Evolutionary conservation across 345 rosid genomes (phyloP).

Genomic region (Gossypium ekmanianum): DNA sequence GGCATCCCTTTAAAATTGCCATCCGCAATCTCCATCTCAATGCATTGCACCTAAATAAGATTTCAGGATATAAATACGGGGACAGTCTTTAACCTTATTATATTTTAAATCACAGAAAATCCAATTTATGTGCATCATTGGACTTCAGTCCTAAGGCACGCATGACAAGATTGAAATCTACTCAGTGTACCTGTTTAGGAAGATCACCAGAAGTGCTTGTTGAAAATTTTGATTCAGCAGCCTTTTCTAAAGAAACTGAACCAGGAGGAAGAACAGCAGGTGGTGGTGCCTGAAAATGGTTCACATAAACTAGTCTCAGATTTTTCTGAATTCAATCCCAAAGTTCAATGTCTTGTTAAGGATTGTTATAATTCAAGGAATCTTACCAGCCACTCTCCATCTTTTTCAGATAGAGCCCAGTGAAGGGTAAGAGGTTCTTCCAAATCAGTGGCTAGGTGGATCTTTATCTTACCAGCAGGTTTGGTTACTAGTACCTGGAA

Average conservation of each 20-base stretch:
- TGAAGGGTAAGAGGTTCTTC: constrained; percentile 72
- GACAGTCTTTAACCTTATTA: not conserved
- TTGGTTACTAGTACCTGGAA: constrained; percentile 73
- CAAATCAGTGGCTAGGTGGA: constrained; percentile 65
- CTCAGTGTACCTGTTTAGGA: constrained; percentile 56
- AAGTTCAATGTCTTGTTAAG: constrained; percentile 6
- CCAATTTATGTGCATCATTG: not conserved
- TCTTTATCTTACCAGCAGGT: constrained; percentile 55
- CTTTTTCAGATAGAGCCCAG: constrained; percentile 87
- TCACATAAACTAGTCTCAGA: constrained; percentile 22
- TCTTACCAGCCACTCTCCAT: constrained; percentile 95
- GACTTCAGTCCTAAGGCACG: constrained; percentile 11
- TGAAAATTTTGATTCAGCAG: constrained; percentile 61
- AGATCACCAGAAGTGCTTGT: constrained; percentile 37
- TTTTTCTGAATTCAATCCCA: constrained; percentile 10
- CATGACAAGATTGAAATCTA: constrained; percentile 13
- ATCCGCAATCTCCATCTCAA: constrained; percentile 75
- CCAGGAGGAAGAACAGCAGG: constrained; percentile 59
- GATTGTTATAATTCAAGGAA: constrained; percentile 13
- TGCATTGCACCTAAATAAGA: constrained; percentile 61
- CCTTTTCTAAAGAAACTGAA: constrained; percentile 52
- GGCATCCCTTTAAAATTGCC: constrained; percentile 79
- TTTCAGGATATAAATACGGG: constrained; percentile 16
- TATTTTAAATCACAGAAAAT: constrained; percentile 6
- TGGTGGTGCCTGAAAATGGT: constrained; percentile 78